Conservation (phyloP, 352 stramenopile species). For the Globisporangium canariense region DNA sequence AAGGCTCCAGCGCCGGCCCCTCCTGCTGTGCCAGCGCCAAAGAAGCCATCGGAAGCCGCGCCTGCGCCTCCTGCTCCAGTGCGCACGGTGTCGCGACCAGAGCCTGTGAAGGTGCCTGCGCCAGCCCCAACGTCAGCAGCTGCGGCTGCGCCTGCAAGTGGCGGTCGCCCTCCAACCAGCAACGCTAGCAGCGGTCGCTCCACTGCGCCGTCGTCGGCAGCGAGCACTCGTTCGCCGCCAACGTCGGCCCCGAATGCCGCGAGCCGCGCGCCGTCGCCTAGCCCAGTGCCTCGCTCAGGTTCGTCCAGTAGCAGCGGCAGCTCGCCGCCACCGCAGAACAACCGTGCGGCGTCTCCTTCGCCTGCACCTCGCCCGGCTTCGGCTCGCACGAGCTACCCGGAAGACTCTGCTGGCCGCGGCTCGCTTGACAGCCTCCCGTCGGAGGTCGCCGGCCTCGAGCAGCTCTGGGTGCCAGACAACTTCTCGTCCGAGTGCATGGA, state of each 20-base stretch:
- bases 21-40: background rate
- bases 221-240: slow-evolving; percentile 25
- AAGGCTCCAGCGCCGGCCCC: slow-evolving; percentile 7
- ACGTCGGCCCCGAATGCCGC: slow-evolving; percentile 21
- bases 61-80: slow-evolving; percentile 19
- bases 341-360: slow-evolving; percentile 12
- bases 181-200: slow-evolving; percentile 2
- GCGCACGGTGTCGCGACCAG: slow-evolving; percentile 13
- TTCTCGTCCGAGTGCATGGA: slow-evolving; percentile 88
- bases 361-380: background rate
- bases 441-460: slow-evolving; percentile 71
- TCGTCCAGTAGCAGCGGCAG: slow-evolving; percentile 8
- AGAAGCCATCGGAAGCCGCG: slow-evolving; percentile 10
- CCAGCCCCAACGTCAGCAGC: slow-evolving; percentile 16
- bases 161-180: slow-evolving; percentile 8
- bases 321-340: slow-evolving; percentile 2
- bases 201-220: slow-evolving; percentile 20
- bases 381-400: slow-evolving; percentile 20
- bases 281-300: slow-evolving; percentile 18
- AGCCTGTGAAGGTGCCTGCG: slow-evolving; percentile 12
- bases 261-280: slow-evolving; percentile 1
- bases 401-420: slow-evolving; percentile 28
- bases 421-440: slow-evolving; percentile 51
- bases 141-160: slow-evolving; percentile 5
- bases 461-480: slow-evolving; percentile 87